A percentile compares a stretch with the other conserved stretches of the same genome.
Evolutionary conservation across 2,329 filamentous ascomycete species (phyloP).

Genomic region (Diaporthe helianthi): DNA sequence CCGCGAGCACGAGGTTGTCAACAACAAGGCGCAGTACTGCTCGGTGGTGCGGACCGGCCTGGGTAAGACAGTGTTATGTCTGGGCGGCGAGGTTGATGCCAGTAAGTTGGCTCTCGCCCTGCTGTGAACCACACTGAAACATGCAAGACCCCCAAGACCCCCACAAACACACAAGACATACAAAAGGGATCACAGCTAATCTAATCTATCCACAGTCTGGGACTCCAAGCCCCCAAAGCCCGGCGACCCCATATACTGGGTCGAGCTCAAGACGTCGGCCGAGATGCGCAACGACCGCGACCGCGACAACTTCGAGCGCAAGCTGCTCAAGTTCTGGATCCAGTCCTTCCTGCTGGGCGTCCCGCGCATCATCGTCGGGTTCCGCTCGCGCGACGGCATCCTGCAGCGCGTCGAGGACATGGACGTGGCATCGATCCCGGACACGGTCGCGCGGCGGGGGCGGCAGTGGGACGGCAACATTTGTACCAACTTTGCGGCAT

Average conservation of each 20-base stretch:
- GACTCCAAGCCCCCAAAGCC: constrained; percentile 75
- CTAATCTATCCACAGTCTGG: constrained; percentile 65
- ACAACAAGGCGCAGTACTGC: constrained; percentile 94
- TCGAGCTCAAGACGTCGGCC: constrained; percentile 92
- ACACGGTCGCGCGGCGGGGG: constrained; percentile 72
- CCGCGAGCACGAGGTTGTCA: constrained; percentile 75
- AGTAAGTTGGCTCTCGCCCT: constrained; percentile 57
- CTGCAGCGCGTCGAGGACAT: constrained; percentile 78
- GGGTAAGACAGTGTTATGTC: constrained; percentile 74
- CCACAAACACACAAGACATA: too few species aligned
- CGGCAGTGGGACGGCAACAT: constrained; percentile 88
- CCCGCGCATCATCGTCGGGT: constrained; percentile 89
- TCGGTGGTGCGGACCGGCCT: constrained; percentile 91
- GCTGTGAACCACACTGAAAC: background rate
- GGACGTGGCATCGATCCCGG: constrained; percentile 79
- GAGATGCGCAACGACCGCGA: constrained; percentile 74
- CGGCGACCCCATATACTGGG: constrained; percentile 81
- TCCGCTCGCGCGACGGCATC: constrained; percentile 75
- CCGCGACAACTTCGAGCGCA: constrained; percentile 80
- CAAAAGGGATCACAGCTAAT: background rate
- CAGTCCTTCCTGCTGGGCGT: constrained; percentile 95
- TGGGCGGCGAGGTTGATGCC: constrained; percentile 94
- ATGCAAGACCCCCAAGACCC: too few species aligned
- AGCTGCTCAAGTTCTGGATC: constrained; percentile 95
- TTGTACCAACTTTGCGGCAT: constrained; percentile 88